A percentile compares a stretch with the other conserved stretches of the same genome.
Evolutionary conservation across 192 early-diverging fungal species (phyloP).

Genomic region (Coemansia sp.): DNA sequence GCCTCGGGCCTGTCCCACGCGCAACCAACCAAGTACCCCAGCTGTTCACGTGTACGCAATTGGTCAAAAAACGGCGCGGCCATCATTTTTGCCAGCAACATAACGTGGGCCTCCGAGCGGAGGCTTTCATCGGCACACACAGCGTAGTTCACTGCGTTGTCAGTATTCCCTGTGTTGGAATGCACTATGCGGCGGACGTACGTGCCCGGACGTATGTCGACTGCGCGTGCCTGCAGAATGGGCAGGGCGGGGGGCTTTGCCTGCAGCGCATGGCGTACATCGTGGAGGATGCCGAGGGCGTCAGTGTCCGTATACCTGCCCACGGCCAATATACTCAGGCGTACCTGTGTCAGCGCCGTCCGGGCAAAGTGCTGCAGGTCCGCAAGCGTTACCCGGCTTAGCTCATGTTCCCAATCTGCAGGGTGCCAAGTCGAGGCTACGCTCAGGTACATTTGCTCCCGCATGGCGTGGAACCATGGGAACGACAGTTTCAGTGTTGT

Average conservation of each 20-base stretch:
- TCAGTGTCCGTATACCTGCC: slow-evolving; percentile 1
- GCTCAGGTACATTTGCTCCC: slow-evolving; percentile 1
- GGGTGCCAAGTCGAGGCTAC: background rate
- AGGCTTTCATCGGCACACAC: too few relatives aligned
- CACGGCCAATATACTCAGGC: slow-evolving; percentile 1
- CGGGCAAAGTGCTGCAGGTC: background rate
- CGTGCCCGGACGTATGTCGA: slow-evolving; percentile 2
- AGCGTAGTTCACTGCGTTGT: slow-evolving; percentile 78
- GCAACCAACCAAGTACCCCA: slow-evolving; percentile 59
- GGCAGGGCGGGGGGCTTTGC: background rate
- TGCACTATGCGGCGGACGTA: slow-evolving; percentile 2
- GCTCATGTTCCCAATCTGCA: background rate
- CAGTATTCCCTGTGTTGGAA: slow-evolving; percentile 40
- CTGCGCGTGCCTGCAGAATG: background rate
- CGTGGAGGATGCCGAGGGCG: background rate
- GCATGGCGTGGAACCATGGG: background rate
- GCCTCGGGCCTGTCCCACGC: background rate
- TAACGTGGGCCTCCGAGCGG: slow-evolving; percentile 24
- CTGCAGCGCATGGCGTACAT: background rate
- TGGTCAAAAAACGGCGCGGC: slow-evolving; percentile 81
- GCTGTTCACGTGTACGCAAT: slow-evolving; percentile 78
- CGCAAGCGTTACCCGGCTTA: background rate
- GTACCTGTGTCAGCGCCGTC: background rate
- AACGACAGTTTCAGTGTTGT: background rate
- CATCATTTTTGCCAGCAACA: slow-evolving; percentile 67